Evolutionary conservation across 1,284 basidiomycete genomes (phyloP).

Genomic region (Moniliophthora roreri): DNA sequence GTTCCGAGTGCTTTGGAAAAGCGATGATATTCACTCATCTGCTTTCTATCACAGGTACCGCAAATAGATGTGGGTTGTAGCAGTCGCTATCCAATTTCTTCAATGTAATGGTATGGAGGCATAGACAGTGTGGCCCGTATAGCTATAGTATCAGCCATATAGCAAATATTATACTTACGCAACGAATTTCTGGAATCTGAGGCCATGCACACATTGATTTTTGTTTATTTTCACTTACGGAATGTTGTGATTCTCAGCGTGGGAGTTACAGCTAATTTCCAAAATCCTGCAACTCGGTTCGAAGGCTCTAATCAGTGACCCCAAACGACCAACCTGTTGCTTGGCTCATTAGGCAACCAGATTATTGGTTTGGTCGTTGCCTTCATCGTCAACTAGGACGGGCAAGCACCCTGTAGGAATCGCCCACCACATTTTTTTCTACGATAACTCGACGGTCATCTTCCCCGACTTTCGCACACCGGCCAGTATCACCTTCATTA

Average conservation of each 20-base stretch:
- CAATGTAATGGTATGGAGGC: too few species aligned
- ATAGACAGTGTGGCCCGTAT: background rate
- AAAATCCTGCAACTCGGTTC: background rate
- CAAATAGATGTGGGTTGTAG: constrained; percentile 32
- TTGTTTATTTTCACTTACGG: background rate
- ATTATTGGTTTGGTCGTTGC: background rate
- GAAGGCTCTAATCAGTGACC: background rate
- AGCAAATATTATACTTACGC: too few species aligned
- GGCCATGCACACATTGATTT: background rate
- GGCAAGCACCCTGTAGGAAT: background rate
- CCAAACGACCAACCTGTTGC: background rate
- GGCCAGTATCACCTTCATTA: constrained; percentile 18
- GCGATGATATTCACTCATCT: constrained; percentile 10
- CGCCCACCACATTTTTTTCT: background rate
- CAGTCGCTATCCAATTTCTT: background rate
- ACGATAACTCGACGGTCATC: background rate
- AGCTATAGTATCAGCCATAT: too few species aligned
- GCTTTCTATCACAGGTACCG: constrained; percentile 45
- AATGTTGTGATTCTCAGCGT: background rate
- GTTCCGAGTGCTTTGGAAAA: constrained; percentile 21
- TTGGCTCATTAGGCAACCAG: background rate
- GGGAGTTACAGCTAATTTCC: constrained; percentile 2
- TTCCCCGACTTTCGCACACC: background rate
- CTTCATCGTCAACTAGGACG: background rate
- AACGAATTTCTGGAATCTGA: background rate